Evolutionary conservation across 805 yeast genomes (phyloP).

Genomic region (Wickerhamiella sorbophila): DNA sequence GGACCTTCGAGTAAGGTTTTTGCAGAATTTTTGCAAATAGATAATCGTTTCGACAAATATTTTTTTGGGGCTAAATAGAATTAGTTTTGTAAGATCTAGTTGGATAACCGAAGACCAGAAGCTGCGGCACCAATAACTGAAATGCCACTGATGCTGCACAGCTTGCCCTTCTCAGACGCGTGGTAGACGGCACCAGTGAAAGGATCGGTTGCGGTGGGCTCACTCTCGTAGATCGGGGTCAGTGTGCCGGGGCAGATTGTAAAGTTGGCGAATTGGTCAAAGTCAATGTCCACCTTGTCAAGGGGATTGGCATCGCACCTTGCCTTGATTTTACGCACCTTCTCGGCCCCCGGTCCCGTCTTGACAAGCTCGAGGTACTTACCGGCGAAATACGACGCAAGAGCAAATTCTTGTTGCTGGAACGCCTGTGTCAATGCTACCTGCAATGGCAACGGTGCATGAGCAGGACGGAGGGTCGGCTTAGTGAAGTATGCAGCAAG

Average conservation of each 20-base stretch:
- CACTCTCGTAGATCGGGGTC: slow-evolving; percentile 78
- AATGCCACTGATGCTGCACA: slow-evolving; percentile 62
- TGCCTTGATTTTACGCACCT: slow-evolving; percentile 68
- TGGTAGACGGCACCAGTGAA: slow-evolving; percentile 84
- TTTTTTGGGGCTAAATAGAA: too few species aligned
- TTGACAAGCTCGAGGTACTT: slow-evolving; percentile 60
- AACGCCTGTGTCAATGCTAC: slow-evolving; percentile 92
- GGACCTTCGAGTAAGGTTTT: too few species aligned
- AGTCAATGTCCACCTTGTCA: slow-evolving; percentile 82
- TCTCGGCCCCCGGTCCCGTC: slow-evolving; percentile 62
- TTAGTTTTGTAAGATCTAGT: too few species aligned
- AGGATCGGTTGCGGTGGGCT: slow-evolving; percentile 58
- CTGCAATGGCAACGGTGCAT: slow-evolving; percentile 74
- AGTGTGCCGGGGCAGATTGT: slow-evolving; percentile 76
- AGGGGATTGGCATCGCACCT: slow-evolving; percentile 67
- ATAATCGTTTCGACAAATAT: too few species aligned
- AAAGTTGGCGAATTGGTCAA: slow-evolving; percentile 83
- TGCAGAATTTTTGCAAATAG: too few species aligned
- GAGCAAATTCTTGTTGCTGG: slow-evolving; percentile 73
- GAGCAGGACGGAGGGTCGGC: slow-evolving; percentile 67
- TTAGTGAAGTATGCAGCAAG: slow-evolving; percentile 91
- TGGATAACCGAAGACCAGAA: slow-evolving; percentile 53
- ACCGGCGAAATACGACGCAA: slow-evolving; percentile 80
- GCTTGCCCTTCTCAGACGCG: slow-evolving; percentile 56
- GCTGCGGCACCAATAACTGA: slow-evolving; percentile 84